Conservation (phyloP, 768 basidiomycete species). For the Auricularia sp. region DNA sequence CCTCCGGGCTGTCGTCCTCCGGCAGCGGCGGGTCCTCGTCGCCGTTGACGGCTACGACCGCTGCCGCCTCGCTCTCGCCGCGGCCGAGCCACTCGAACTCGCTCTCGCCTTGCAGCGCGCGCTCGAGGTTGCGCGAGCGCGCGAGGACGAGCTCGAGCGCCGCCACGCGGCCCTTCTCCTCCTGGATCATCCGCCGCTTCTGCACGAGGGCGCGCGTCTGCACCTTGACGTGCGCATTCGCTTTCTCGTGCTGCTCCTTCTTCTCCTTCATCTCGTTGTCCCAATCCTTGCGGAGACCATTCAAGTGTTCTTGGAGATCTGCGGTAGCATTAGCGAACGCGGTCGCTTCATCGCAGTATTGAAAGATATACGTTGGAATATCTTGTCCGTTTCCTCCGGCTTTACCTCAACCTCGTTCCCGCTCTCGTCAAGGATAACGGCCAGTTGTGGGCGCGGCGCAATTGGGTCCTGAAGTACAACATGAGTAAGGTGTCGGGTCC, state of each 20-base stretch:
- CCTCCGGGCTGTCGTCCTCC: slow-evolving; percentile 42
- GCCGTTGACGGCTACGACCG: slow-evolving; percentile 6
- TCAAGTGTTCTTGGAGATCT: slow-evolving; percentile 85
- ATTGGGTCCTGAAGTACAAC: neutral
- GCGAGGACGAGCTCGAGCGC: slow-evolving; percentile 78
- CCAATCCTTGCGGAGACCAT: slow-evolving; percentile 69
- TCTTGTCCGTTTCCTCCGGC: slow-evolving; percentile 80
- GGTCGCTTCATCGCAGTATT: neutral
- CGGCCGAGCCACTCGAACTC: slow-evolving; percentile 86
- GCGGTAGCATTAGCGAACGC: slow-evolving; percentile 9
- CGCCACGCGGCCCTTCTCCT: slow-evolving; percentile 60
- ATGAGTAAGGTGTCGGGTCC: slow-evolving; percentile 1
- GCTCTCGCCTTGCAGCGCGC: slow-evolving; percentile 69
- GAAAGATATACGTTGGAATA: slow-evolving; percentile 51
- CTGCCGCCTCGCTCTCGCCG: slow-evolving; percentile 30
- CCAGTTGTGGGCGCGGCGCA: slow-evolving; percentile 16
- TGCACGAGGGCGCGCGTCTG: slow-evolving; percentile 87
- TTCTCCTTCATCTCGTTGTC: slow-evolving; percentile 75
- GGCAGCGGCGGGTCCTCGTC: slow-evolving; percentile 61
- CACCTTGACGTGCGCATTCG: slow-evolving; percentile 75
- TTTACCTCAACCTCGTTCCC: slow-evolving; percentile 70
- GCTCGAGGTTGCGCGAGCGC: slow-evolving; percentile 74
- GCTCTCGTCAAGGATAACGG: slow-evolving; percentile 20
- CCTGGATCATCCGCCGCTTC: slow-evolving; percentile 74
- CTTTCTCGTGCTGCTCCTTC: slow-evolving; percentile 79